Percentiles rank a stretch among this genome's conserved stretches.
These are phyloP conservation scores for Endothia cerciana DNA, from an alignment of 2,329 filamentous ascomycete species.

Conservation along the genomic window DNA sequence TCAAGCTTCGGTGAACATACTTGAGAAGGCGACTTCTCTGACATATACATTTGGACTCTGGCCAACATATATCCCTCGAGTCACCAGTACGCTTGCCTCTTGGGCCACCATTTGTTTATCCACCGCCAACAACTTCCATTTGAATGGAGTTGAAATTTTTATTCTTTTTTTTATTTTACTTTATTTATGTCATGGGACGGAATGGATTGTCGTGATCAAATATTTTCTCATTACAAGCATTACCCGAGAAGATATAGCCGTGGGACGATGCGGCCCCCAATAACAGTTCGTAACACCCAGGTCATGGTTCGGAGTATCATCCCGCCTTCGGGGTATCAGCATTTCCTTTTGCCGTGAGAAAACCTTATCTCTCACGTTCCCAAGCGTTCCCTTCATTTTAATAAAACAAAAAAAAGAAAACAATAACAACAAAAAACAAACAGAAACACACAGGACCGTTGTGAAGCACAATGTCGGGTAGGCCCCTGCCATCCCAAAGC, in stretches of 20 bases:
- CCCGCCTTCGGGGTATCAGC: slow-evolving; percentile 19
- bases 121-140: neutral
- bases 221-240: slow-evolving; percentile 2
- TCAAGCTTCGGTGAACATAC: no score
- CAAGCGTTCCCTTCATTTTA: neutral
- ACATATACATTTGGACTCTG: no score
- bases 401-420: no score
- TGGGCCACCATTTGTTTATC: neutral
- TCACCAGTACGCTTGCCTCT: no score
- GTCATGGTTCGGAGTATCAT: neutral
- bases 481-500: neutral
- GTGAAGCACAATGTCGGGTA: neutral
- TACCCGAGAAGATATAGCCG: neutral
- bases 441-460: neutral
- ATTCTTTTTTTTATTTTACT: no score
- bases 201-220: neutral
- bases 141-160: no score
- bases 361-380: neutral
- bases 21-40: no score
- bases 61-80: no score
- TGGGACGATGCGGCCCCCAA: neutral
- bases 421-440: neutral
- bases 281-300: neutral
- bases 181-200: no score
- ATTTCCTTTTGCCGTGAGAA: neutral